Base-by-base conservation (phyloP, 1,284 basidiomycete genomes). In the Peniophora sp. region DNA sequence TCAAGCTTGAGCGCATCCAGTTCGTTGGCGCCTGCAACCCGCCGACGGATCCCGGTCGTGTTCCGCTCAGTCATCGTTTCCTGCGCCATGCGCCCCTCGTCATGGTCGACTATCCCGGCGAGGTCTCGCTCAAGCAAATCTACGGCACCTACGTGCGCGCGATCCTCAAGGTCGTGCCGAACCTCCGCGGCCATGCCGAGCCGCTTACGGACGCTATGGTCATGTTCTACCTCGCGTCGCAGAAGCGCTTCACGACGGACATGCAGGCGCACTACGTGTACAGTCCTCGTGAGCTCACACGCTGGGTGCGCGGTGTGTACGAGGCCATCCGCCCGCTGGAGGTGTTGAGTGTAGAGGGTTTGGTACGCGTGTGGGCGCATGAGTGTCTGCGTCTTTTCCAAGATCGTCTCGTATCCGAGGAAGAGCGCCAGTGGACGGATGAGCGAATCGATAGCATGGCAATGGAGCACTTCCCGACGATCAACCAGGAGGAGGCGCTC, bases 21-120 rank as follows among this genome's bases (percentile, higher is more conserved):
- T 98, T 99, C 63, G 97, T 99, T 39, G 97, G 97, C 32, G 97
- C 97, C 45, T 99, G 97, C 71, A 99, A 99, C 64, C 97, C 97
- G 20, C 97, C 97, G 0, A 99, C 97, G n/a, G 97, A 99, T 72
- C 95, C 97, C 41, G 97, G 97, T 50, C 92, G 97, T 69, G 95
- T 99, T n/a, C 93, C 96, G 32, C 85, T 99, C 52, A 95, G 83
- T 55, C 94, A 97, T 65, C 85, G 97, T 56, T 99, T 99, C 84
- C 77, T 99, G 54, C 89, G 97, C 9, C 97, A 99, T 68, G 95
- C 96, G 0, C 97, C 97, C 0, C 77, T 99, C n/a, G 83, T 99
- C 64, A 98, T 99, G 96, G 97, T 99, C 51, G 97, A 99, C 66
- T 99, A 99, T 67, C 97, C 97, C 9, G 97, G 96, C 53, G 92